These are phyloP conservation scores for Epichloe sp. DNA, from an alignment of 2,329 filamentous ascomycete genomes.

Conservation along the genomic window DNA sequence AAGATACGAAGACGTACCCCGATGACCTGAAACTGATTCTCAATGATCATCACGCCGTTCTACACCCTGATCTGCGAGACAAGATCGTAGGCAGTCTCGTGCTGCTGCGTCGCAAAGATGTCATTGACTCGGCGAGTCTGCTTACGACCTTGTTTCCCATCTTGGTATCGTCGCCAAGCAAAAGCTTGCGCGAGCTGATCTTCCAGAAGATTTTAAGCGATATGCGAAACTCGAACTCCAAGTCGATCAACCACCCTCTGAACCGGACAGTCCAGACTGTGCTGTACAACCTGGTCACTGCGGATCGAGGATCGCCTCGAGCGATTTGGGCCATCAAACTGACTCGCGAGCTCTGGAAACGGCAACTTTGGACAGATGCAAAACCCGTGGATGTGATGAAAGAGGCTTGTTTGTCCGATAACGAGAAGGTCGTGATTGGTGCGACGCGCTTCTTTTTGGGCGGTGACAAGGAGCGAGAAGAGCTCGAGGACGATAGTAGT, in stretches of 20 bases:
- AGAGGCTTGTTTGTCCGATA: constrained; percentile 75
- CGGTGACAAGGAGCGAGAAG: constrained; percentile 89
- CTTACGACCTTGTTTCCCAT: constrained; percentile 92
- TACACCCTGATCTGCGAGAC: constrained; percentile 77
- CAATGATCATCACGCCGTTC: constrained; percentile 63
- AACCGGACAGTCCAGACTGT: constrained; percentile 91
- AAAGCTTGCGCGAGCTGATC: constrained; percentile 71
- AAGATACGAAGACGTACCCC: constrained; percentile 64
- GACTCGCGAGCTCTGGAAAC: constrained; percentile 89
- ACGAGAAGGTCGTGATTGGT: constrained; percentile 81
- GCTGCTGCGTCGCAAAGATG: constrained; percentile 76
- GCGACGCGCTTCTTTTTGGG: constrained; percentile 95
- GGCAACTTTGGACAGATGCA: constrained; percentile 89
- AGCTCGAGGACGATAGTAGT: constrained; percentile 77
- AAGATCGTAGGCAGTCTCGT: constrained; percentile 89
- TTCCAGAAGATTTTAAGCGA: constrained; percentile 86
- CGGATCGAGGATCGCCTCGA: constrained; percentile 72
- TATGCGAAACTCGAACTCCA: constrained; percentile 74
- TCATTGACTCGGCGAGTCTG: constrained; percentile 72
- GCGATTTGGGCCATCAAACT: constrained; percentile 94
- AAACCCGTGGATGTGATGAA: constrained; percentile 98
- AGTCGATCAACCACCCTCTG: constrained; percentile 78
- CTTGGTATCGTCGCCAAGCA: constrained; percentile 81
- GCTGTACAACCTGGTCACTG: constrained; percentile 79
- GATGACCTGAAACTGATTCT: constrained; percentile 72